Conservation (phyloP, 2,329 filamentous ascomycete species). For the Fusarium temperatum region DNA sequence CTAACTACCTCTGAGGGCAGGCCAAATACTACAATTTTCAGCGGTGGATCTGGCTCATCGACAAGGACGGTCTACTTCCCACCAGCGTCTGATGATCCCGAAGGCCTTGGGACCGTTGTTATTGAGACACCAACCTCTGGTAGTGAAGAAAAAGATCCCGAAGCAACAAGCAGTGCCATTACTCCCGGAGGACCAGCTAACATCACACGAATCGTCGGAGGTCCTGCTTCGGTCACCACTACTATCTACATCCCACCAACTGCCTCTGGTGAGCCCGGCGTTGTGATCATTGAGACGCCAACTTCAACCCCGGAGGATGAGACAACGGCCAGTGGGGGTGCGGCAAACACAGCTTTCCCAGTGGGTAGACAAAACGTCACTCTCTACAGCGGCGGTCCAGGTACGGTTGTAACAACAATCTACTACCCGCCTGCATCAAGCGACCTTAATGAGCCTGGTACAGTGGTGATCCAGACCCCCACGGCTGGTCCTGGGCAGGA, state of each 20-base stretch:
- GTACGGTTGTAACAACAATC: not conserved
- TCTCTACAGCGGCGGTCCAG: not conserved
- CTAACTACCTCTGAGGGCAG: not conserved
- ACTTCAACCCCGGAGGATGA: not conserved
- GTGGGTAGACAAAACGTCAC: not conserved
- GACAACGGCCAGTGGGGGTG: too few species aligned
- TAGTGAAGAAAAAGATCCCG: not conserved
- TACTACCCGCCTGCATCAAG: conserved; percentile 1
- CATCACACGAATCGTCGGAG: not conserved
- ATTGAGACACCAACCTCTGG: conserved; percentile 3
- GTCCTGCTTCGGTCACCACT: not conserved
- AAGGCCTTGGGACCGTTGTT: not conserved
- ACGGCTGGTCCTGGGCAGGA: not conserved
- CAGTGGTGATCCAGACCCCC: conserved; percentile 4
- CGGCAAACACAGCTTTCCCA: not conserved
- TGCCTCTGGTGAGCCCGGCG: not conserved
- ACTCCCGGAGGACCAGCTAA: not conserved
- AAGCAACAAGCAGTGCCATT: not conserved
- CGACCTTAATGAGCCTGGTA: not conserved
- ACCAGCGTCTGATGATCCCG: not conserved
- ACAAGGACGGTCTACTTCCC: not conserved
- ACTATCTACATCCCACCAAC: conserved; percentile 10
- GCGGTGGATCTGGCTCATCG: not conserved
- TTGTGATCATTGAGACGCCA: conserved; percentile 6
- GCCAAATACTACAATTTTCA: not conserved